phyloP scores from a whole-genome alignment of 192 early-diverging fungal species.

The Backusella australiensis region DNA sequence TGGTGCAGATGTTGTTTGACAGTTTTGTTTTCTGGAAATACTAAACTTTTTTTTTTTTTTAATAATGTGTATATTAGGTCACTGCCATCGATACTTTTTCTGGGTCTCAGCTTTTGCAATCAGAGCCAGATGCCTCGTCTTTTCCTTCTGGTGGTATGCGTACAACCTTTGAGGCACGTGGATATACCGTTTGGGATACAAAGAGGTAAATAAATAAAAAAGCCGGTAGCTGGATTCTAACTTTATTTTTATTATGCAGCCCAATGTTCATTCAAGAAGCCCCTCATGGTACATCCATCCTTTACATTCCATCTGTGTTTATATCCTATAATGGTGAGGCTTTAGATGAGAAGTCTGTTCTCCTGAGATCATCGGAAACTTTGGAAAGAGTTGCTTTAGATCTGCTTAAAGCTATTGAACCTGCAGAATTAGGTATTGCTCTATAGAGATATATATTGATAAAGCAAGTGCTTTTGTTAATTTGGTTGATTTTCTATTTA shows the following conservation, averaged over 20 bases:
- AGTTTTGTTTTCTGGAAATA: background rate
- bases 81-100: slow-evolving; percentile 92
- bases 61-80: slow-evolving; percentile 21
- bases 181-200: slow-evolving; percentile 99
- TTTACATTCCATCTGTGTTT: slow-evolving; percentile 97
- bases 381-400: slow-evolving; percentile 79
- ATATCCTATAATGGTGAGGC: slow-evolving; percentile 99
- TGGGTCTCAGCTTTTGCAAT: slow-evolving; percentile 93
- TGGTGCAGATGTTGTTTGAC: background rate
- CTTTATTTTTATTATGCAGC: slow-evolving; percentile 35
- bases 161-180: slow-evolving; percentile 96
- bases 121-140: slow-evolving; percentile 98
- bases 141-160: slow-evolving; percentile 98
- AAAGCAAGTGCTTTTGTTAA: background rate
- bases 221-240: background rate
- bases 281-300: slow-evolving; percentile 85
- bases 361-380: slow-evolving; percentile 87
- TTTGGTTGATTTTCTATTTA: background rate
- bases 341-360: slow-evolving; percentile 96
- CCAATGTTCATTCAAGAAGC: slow-evolving; percentile 94
- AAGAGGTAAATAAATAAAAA: slow-evolving; percentile 32
- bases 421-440: slow-evolving; percentile 12
- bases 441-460: background rate
- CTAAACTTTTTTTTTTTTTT: background rate
- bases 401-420: slow-evolving; percentile 73